Evolutionary conservation across 2,329 filamentous ascomycete species (phyloP), one percentile per base, ranked within the genome.

Genomic region (Beauveria scarabaeidicola): DNA sequence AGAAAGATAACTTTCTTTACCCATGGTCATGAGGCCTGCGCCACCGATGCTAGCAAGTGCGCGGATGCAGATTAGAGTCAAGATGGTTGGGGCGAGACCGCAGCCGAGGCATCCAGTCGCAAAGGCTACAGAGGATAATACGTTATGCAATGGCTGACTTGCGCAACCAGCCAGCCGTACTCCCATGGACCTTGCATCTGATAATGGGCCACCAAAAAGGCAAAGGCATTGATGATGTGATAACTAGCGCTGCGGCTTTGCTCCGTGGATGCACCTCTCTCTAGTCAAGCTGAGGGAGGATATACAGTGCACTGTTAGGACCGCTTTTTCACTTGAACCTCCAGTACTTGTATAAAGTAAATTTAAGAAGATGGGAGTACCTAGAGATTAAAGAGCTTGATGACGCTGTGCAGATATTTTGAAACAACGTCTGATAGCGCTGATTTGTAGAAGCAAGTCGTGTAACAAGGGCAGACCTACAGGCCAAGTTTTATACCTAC

Each of bases 21-120:
- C 85, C 84, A 90, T 88, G 0, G 86, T 86, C 72, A 88, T 82
- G 9, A 88, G 72, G 0, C 86, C 87, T 0, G 85, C 87, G 1
- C 86, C 87, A 1, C 86, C 87, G 57, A 90, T 77, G 0, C 87
- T 87, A n/a, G 84, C 83, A 44, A 89, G 71, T 0, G 84, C 86
- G 61, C 87, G 74, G 74, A 87, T 86, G 17, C 80, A 75, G 64
- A 88, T 87, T 57, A 90, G 76, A 38, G 79, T 72, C 0, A 83
- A 67, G 17, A 89, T 79, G 64, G 81, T 78, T 8, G 72, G 73
- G 0, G 86, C 84, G 6, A 87, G 65, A 0, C 80, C 84, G 66
- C 87, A 90, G 51, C 86, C 87, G 3, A 85, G 72, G 61, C 85
- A 89, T 0, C 86, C 86, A 0, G 79, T 59, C 9, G 81, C 77